Conservation (phyloP, 352 stramenopile genomes). For the Globisporangium recalcitrans region DNA sequence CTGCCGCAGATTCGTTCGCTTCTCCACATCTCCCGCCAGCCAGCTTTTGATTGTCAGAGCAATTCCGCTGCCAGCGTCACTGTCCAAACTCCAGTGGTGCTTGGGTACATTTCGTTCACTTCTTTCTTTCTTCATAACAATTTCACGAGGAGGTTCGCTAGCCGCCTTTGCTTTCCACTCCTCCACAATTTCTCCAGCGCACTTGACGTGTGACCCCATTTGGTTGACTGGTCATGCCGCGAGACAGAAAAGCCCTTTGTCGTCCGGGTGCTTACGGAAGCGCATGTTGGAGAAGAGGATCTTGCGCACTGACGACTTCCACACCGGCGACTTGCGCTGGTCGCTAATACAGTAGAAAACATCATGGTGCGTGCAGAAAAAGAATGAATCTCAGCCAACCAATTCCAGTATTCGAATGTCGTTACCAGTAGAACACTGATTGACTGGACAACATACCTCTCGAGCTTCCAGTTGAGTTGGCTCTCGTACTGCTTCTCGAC, state of each 20-base stretch:
- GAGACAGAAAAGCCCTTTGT: slow-evolving; percentile 73
- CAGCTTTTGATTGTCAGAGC: no score
- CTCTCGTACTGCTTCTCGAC: slow-evolving; percentile 83
- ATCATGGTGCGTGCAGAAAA: background rate
- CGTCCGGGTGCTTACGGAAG: slow-evolving; percentile 69
- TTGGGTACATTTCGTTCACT: background rate
- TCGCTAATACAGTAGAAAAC: slow-evolving; percentile 30
- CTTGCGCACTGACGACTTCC: slow-evolving; percentile 88
- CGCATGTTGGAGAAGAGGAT: slow-evolving; percentile 86
- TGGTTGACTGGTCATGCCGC: slow-evolving; percentile 30
- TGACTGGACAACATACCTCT: slow-evolving; percentile 38
- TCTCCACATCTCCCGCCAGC: background rate
- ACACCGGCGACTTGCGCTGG: slow-evolving; percentile 82
- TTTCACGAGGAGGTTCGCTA: background rate
- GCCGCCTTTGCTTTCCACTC: background rate
- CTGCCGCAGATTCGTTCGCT: background rate
- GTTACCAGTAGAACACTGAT: background rate
- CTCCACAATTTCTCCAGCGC: background rate
- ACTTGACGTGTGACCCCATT: no score
- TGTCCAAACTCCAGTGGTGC: background rate
- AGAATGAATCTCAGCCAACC: background rate
- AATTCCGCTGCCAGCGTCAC: background rate
- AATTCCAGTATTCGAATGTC: background rate
- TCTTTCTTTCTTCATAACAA: background rate
- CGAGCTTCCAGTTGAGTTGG: slow-evolving; percentile 89